Percentiles rank a stretch among this genome's conserved stretches.
Conservation (phyloP, 345 rosid species). For the Melastoma malabathricum region DNA sequence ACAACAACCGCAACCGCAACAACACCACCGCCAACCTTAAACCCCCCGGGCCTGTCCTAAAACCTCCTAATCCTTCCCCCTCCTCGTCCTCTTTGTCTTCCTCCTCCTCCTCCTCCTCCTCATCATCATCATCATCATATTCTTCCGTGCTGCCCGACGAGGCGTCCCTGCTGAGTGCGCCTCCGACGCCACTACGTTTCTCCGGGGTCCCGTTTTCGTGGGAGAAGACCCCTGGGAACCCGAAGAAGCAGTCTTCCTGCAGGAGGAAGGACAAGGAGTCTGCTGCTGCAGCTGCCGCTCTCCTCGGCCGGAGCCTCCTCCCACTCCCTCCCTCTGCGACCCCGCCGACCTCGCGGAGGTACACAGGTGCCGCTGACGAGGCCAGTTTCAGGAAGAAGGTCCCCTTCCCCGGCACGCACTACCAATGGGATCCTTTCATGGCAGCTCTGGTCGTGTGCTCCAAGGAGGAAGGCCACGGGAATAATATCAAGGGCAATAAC, state of each 20-base stretch:
- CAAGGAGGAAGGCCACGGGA: slow-evolving; percentile 23
- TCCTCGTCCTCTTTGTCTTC: slow-evolving; percentile 21
- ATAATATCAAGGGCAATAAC: background rate
- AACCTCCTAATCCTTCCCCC: slow-evolving; percentile 11
- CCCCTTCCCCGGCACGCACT: background rate
- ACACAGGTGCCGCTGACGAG: slow-evolving; percentile 1
- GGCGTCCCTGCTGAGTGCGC: slow-evolving; percentile 24
- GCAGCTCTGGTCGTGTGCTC: slow-evolving; percentile 73
- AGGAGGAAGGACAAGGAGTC: slow-evolving; percentile 16
- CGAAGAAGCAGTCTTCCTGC: slow-evolving; percentile 36
- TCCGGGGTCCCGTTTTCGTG: slow-evolving; percentile 86
- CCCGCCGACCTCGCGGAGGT: slow-evolving; percentile 14
- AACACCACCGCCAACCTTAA: too few relatives aligned
- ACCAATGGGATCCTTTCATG: slow-evolving; percentile 48
- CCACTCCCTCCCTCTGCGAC: slow-evolving; percentile 55
- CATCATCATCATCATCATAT: too few relatives aligned
- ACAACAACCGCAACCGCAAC: too few relatives aligned
- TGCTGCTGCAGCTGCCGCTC: slow-evolving; percentile 5
- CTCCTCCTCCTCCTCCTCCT: slow-evolving; percentile 26
- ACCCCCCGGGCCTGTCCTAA: background rate
- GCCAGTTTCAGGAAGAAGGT: slow-evolving; percentile 14
- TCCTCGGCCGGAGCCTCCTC: slow-evolving; percentile 16
- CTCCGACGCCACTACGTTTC: slow-evolving; percentile 41
- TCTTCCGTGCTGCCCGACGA: slow-evolving; percentile 30
- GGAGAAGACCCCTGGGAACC: slow-evolving; percentile 83